Conservation (phyloP, 176 grass and related monocot species). For the Lolium multiflorum region DNA sequence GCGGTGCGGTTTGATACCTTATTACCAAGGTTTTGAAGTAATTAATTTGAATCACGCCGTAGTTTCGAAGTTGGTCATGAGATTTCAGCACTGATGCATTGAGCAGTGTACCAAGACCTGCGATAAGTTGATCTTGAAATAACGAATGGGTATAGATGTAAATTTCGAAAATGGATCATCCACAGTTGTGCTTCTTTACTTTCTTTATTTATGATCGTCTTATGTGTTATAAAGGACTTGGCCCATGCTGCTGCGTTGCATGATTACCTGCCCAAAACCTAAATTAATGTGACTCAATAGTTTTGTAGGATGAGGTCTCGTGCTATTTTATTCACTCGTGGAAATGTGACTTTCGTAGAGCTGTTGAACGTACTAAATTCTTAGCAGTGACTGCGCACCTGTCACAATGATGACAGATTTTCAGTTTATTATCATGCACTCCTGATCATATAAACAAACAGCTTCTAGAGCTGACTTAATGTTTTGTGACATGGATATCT, state of each 20-base stretch:
- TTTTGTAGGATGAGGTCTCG: background rate
- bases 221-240: background rate
- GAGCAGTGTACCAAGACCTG: background rate
- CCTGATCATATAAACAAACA: background rate
- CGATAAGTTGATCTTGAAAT: background rate
- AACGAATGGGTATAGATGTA: background rate
- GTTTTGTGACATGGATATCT: background rate
- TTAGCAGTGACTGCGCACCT: background rate
- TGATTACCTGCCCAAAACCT: background rate
- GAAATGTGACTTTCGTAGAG: background rate
- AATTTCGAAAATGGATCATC: background rate
- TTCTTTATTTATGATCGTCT: conserved; percentile 7
- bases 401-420: background rate
- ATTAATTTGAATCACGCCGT: background rate
- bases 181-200: background rate
- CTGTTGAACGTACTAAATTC: background rate
- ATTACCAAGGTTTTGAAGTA: background rate
- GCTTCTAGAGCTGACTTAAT: conserved; percentile 10
- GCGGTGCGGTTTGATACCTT: background rate
- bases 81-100: background rate
- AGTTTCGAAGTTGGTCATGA: background rate
- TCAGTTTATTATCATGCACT: background rate
- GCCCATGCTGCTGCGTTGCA: background rate
- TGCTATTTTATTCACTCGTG: conserved; percentile 23
- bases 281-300: conserved; percentile 5